A percentile compares a stretch with the other conserved stretches of the same genome.
phyloP scores from a whole-genome alignment of 306 rosid genomes.

The Dryas drummondii region DNA sequence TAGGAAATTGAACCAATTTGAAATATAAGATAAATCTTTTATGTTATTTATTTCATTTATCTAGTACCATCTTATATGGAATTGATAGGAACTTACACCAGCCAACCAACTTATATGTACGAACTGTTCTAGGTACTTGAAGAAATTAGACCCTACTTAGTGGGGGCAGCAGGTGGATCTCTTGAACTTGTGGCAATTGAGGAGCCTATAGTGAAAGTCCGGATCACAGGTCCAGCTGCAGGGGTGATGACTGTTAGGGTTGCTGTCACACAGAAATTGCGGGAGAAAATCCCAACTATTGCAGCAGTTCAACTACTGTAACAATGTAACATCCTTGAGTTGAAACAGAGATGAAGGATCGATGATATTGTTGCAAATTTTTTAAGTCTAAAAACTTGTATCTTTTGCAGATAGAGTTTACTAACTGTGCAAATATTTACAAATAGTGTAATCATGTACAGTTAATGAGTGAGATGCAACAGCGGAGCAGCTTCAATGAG shows the following conservation, averaged over 20 bases:
- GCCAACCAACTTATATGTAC: neutral
- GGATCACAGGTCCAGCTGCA: constrained; percentile 36
- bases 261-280: constrained; percentile 88
- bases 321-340: constrained; percentile 31
- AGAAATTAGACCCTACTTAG: constrained; percentile 93
- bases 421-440: neutral
- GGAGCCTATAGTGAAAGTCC: constrained; percentile 72
- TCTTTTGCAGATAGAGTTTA: neutral
- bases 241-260: constrained; percentile 94
- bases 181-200: constrained; percentile 85
- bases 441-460: constrained; percentile 5
- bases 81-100: too few species aligned
- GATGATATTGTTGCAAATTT: neutral
- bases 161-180: constrained; percentile 82
- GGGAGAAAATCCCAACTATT: constrained; percentile 86
- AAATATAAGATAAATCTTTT: neutral
- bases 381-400: neutral
- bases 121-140: constrained; percentile 64
- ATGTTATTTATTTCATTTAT: neutral
- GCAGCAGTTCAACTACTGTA: constrained; percentile 85
- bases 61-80: neutral
- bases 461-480: constrained; percentile 12
- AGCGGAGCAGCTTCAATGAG: neutral
- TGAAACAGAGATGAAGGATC: neutral
- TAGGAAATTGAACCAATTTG: too few species aligned